A percentile compares a stretch with the other conserved stretches of the same genome.
phyloP scores from a whole-genome alignment of 495 filamentous ascomycete genomes.

The Ascobolus immersus region DNA sequence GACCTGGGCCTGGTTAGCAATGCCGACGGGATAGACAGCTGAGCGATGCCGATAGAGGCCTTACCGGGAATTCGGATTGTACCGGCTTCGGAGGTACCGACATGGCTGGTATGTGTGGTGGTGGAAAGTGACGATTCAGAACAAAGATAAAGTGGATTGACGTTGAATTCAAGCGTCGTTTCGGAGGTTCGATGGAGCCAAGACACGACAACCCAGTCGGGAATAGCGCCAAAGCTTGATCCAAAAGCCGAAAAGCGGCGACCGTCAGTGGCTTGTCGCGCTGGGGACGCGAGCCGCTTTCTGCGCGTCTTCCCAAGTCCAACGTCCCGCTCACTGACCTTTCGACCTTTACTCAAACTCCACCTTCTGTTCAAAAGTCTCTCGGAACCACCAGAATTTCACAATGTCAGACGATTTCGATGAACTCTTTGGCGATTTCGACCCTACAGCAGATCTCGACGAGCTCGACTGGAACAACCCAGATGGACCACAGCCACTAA shows the following conservation, averaged over 20 bases:
- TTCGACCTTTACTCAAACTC: too few species aligned
- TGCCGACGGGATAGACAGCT: not conserved
- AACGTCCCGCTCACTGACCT: too few species aligned
- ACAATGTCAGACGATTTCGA: constrained; percentile 16
- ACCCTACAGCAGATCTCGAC: constrained; percentile 24
- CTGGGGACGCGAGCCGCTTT: too few species aligned
- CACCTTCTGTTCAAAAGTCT: too few species aligned
- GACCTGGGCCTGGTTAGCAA: constrained; percentile 29
- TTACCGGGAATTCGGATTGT: constrained; percentile 56
- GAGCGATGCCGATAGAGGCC: constrained; percentile 11
- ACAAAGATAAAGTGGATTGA: too few species aligned
- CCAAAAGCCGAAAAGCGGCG: too few species aligned
- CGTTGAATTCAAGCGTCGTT: constrained; percentile 4
- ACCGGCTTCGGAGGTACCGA: constrained; percentile 46
- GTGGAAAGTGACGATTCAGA: constrained; percentile 3
- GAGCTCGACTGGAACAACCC: constrained; percentile 1
- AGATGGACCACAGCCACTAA: constrained; percentile 14
- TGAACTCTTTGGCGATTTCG: constrained; percentile 49
- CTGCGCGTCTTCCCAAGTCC: too few species aligned
- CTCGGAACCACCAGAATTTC: too few species aligned
- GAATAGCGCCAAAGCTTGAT: too few species aligned
- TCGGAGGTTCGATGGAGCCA: too few species aligned
- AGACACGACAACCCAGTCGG: too few species aligned
- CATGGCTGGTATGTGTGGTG: constrained; percentile 6
- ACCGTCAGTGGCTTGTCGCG: too few species aligned